These are phyloP conservation scores for Argentina anserina DNA, from an alignment of 306 rosid genomes.

Conservation along the genomic window DNA sequence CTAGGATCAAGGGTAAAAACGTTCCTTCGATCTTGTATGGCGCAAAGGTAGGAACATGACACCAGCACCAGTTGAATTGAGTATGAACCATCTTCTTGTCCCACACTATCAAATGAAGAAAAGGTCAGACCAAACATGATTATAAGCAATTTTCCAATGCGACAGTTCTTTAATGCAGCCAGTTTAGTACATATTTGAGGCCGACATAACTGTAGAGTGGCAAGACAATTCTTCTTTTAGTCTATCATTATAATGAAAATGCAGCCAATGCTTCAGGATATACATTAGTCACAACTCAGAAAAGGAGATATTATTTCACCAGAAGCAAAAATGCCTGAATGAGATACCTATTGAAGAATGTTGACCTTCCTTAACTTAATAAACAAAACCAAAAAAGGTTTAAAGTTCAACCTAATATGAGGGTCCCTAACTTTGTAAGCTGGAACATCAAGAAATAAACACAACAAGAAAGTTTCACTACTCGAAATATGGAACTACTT, in stretches of 20 bases:
- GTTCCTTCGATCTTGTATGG: slow-evolving; percentile 79
- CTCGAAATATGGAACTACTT: neutral
- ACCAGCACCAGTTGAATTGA: slow-evolving; percentile 93
- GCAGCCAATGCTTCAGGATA: too few relatives aligned
- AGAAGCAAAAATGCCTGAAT: neutral
- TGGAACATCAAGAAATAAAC: neutral
- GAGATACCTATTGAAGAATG: neutral
- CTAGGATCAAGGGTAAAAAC: slow-evolving; percentile 75
- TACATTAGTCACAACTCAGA: neutral
- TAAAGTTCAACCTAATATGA: neutral
- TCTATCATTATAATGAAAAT: too few relatives aligned
- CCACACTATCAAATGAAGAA: slow-evolving; percentile 60
- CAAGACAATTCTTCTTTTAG: too few relatives aligned
- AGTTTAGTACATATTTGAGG: neutral
- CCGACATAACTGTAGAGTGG: slow-evolving; percentile 8
- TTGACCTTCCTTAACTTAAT: neutral
- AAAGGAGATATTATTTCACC: neutral
- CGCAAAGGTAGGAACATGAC: slow-evolving; percentile 85
- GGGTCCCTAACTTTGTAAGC: neutral
- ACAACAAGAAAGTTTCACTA: neutral
- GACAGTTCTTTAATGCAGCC: slow-evolving; percentile 16
- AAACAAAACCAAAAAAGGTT: neutral
- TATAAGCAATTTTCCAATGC: neutral
- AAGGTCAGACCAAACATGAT: neutral
- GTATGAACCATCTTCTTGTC: slow-evolving; percentile 95